Conservation (phyloP, 2,329 filamentous ascomycete genomes). For the Trichoderma koningiopsis region DNA sequence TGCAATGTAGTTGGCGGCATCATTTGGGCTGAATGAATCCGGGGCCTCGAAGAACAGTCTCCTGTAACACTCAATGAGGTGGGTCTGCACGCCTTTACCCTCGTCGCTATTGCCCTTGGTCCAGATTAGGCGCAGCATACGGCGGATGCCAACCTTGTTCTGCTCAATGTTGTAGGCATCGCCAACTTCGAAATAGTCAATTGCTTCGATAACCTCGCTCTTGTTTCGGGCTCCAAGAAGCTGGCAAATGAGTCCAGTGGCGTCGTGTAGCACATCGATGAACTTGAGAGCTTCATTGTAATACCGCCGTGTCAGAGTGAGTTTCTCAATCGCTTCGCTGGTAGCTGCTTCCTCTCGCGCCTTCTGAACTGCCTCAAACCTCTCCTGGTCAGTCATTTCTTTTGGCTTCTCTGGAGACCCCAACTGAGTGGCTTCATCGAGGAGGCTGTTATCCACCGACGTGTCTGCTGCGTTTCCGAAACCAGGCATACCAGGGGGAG, state of each 20-base stretch:
- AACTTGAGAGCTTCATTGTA: constrained; percentile 93
- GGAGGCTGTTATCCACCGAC: constrained; percentile 72
- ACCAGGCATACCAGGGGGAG: constrained; percentile 69
- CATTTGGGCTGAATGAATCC: constrained; percentile 81
- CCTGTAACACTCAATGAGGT: constrained; percentile 96
- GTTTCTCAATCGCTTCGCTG: constrained; percentile 81
- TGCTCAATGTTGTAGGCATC: constrained; percentile 96
- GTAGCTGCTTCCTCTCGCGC: constrained; percentile 85
- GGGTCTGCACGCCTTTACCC: constrained; percentile 95
- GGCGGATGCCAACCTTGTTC: constrained; percentile 86
- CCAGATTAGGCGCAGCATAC: constrained; percentile 97
- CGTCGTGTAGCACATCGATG: constrained; percentile 85
- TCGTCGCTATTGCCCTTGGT: constrained; percentile 99
- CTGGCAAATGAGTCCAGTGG: constrained; percentile 79
- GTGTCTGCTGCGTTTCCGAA: constrained; percentile 66
- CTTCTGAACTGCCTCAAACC: constrained; percentile 71
- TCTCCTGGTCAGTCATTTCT: constrained; percentile 78
- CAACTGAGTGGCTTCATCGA: constrained; percentile 87
- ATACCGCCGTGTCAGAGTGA: constrained; percentile 86
- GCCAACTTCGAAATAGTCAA: constrained; percentile 95
- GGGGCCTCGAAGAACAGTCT: constrained; percentile 95
- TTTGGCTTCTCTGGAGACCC: constrained; percentile 67
- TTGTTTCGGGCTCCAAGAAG: constrained; percentile 94
- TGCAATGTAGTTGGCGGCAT: constrained; percentile 92
- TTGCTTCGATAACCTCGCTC: constrained; percentile 97